Base-by-base conservation (phyloP, 2,329 filamentous ascomycete species). In the Aspergillus felis region DNA sequence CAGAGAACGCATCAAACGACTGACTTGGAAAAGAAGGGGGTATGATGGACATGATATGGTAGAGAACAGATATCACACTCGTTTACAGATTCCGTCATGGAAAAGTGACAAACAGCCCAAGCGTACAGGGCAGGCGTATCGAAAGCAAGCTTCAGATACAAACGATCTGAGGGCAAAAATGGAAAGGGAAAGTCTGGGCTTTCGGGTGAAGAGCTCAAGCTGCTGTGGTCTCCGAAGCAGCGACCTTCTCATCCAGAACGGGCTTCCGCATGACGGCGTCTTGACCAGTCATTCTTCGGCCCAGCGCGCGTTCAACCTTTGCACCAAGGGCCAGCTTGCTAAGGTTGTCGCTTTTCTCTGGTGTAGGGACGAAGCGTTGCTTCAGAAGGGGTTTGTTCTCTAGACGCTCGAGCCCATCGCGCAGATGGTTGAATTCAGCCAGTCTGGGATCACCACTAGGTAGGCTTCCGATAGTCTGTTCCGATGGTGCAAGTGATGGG, bases 301-400 rank as follows among this genome's bases (percentile, higher is more conserved):
- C 88, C 55, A 97, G 84, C 24, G 92, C 92, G 59, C 92, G 87
- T 73, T 96, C 92, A 44, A 96, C 84, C 79, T 96, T 96, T 59
- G 92, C 92, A 50, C 92, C 90, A 53, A 96, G 84, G 41, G 92
- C 92, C 57, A 96, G 83, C 79, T 95, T 95, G 79, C 86, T 87
- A 75, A 96, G 81, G 72, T 89, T 87, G 68, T 91, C 89, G 22
- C 83, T 85, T 82, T 96, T 95, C 75, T 93, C 87, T 61, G 88
- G 85, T 71, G 82, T 89, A 62, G 92, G 85, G 56, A 86, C 81
- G 70, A 92, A 92, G 66, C 92, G 88, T 79, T 97, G 92, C 68
- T 88, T 85, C 66, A 85, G 80, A 28, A 96, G 86, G 51, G 89
- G 89, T 77, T 91, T 91, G 81, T 96, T 94, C 76, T 95, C 90